Percentiles rank a stretch among this genome's conserved stretches.
phyloP scores from a whole-genome alignment of 805 yeast genomes.

The Metschnikowia hibisci region DNA sequence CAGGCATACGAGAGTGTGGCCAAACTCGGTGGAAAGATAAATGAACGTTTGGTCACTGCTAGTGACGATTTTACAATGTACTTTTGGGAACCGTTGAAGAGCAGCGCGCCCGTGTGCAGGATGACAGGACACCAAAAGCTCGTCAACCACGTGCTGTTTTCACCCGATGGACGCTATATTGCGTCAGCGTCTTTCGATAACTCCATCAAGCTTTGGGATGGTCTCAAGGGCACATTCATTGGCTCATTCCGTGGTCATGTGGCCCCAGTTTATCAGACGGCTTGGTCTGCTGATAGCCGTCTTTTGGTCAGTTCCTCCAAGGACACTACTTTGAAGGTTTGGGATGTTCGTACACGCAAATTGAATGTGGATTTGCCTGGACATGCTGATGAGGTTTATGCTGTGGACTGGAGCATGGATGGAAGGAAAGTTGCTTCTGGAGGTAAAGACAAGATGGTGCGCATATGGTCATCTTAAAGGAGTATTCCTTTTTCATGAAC shows the following conservation, averaged over 20 bases:
- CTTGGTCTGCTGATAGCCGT: constrained; percentile 96
- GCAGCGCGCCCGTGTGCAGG: constrained; percentile 79
- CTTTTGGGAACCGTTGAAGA: constrained; percentile 86
- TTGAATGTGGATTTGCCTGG: constrained; percentile 90
- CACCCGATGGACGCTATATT: constrained; percentile 89
- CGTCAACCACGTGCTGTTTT: constrained; percentile 91
- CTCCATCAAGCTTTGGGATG: constrained; percentile 95
- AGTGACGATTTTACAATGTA: constrained; percentile 98
- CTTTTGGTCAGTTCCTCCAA: constrained; percentile 89
- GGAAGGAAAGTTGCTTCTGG: constrained; percentile 95
- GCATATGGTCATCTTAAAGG: constrained; percentile 74
- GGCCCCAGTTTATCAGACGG: constrained; percentile 94
- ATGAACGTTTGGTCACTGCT: constrained; percentile 88
- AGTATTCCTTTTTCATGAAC: too few relatives aligned
- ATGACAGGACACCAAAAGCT: constrained; percentile 98
- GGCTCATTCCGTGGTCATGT: constrained; percentile 95
- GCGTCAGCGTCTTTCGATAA: constrained; percentile 95
- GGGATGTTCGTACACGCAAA: constrained; percentile 89
- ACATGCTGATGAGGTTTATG: constrained; percentile 90
- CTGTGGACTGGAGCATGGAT: constrained; percentile 97
- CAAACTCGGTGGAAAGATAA: constrained; percentile 47
- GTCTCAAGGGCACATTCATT: constrained; percentile 82
- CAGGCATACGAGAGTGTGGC: constrained; percentile 62
- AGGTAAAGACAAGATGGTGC: constrained; percentile 91
- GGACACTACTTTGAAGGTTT: constrained; percentile 92